A percentile compares a stretch with the other conserved stretches of the same genome.
Conservation (phyloP, 2,329 filamentous ascomycete species). For the Fusarium humuli region DNA sequence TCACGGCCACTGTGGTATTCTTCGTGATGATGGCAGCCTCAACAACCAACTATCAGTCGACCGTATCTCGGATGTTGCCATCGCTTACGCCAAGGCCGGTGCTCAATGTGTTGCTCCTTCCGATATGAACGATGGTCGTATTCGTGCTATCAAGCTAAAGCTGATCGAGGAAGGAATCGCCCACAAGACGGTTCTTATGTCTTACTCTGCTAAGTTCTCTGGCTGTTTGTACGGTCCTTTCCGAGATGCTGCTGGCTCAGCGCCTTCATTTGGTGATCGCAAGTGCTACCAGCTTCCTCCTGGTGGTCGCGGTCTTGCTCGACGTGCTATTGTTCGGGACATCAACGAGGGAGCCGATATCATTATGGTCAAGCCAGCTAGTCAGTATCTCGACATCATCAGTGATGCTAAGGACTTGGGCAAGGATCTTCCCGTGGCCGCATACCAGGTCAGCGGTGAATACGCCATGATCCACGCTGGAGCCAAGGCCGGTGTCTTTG, state of each 20-base stretch:
- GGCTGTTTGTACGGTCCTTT: slow-evolving; percentile 97
- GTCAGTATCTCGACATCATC: slow-evolving; percentile 97
- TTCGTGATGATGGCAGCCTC: slow-evolving; percentile 89
- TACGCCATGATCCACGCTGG: slow-evolving; percentile 98
- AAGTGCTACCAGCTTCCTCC: slow-evolving; percentile 97
- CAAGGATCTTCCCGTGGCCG: slow-evolving; percentile 89
- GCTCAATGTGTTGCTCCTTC: slow-evolving; percentile 97
- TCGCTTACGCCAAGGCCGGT: slow-evolving; percentile 94
- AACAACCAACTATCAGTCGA: slow-evolving; percentile 96
- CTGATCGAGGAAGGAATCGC: slow-evolving; percentile 94
- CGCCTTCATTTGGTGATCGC: slow-evolving; percentile 91
- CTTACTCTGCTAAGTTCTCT: slow-evolving; percentile 97
- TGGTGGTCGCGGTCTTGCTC: slow-evolving; percentile 89
- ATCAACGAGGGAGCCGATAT: slow-evolving; percentile 95
- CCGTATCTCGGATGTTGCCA: slow-evolving; percentile 95
- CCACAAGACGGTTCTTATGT: slow-evolving; percentile 94
- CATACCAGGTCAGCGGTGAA: slow-evolving; percentile 97
- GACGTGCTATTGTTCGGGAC: slow-evolving; percentile 89
- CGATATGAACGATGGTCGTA: slow-evolving; percentile 98
- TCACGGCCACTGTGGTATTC: slow-evolving; percentile 96
- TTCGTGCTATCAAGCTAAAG: slow-evolving; percentile 97
- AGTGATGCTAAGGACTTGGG: slow-evolving; percentile 96
- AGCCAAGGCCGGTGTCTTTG: slow-evolving; percentile 96
- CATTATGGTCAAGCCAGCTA: slow-evolving; percentile 99
- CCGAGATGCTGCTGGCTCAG: slow-evolving; percentile 92